Conservation (phyloP, 352 stramenopile genomes). For the Globisporangium sylvaticum region DNA sequence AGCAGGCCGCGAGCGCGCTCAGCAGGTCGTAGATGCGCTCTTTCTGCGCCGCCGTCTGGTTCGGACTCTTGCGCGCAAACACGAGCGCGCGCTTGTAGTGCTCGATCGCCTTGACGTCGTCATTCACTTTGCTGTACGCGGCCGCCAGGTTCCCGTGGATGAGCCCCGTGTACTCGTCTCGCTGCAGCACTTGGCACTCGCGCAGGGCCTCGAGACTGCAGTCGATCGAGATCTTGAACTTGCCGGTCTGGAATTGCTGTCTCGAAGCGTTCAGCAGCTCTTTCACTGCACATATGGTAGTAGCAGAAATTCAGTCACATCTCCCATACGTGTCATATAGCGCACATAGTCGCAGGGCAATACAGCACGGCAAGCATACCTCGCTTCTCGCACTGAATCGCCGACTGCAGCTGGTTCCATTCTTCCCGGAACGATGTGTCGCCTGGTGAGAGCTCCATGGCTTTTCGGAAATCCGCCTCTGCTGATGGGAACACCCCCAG, state of each 20-base stretch:
- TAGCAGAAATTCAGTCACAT: too few species aligned
- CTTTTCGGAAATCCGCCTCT: conserved; percentile 47
- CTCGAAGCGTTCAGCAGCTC: conserved; percentile 46
- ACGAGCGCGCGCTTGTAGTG: conserved; percentile 59
- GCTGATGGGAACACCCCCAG: conserved; percentile 32
- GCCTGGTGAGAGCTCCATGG: conserved; percentile 45
- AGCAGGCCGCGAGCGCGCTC: conserved; percentile 45
- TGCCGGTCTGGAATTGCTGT: conserved; percentile 55
- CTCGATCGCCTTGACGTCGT: conserved; percentile 54
- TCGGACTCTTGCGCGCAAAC: conserved; percentile 28
- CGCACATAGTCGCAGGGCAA: neutral
- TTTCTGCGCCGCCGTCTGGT: conserved; percentile 26
- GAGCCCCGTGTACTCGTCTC: conserved; percentile 57
- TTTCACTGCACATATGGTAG: conserved; percentile 49
- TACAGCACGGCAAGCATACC: conserved; percentile 12
- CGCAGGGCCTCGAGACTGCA: conserved; percentile 40
- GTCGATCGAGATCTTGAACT: conserved; percentile 49
- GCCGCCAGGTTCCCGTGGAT: conserved; percentile 67
- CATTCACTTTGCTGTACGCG: conserved; percentile 46
- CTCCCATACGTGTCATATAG: neutral
- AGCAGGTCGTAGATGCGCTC: conserved; percentile 62
- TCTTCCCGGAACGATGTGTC: conserved; percentile 49
- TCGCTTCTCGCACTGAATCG: conserved; percentile 37
- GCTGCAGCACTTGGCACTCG: conserved; percentile 47
- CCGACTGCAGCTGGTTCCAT: conserved; percentile 44